Base-by-base conservation (phyloP, 345 rosid species). In the Physaria fendleri region DNA sequence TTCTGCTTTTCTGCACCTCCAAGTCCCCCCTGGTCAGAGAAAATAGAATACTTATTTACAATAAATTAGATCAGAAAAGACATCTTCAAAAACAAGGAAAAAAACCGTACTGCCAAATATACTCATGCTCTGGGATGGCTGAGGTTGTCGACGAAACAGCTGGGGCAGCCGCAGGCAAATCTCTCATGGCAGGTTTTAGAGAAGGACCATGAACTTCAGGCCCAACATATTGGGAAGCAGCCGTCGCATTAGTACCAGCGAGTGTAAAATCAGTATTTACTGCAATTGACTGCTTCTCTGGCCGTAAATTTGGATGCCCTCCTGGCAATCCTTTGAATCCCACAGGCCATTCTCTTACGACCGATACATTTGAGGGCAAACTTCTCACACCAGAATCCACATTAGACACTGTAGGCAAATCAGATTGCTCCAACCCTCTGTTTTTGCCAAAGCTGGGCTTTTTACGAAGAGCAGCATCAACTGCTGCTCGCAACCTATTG, bases 51-150 rank as follows among this genome's bases (percentile, higher is more conserved):
- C 35, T 54, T 13, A 55, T 9, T 18, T 4, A 62, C 53, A 23
- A 39, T 17, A 20, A 63, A 58, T 38, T 25, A 45, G 46, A 7
- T 28, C 4, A 48, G 25, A 33, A 27, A 50, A 43, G 40, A 60
- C 15, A 62, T 38, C 47, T 29, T 55, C 48, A 37, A n/a, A 38
- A 29, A 43, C 9, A 56, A 33, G 57, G 56, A 28, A 41, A 48
- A 69, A 72, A 60, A 71, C 47, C 96, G 43, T 87, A 94, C 99
- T 81, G 93, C 99, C 99, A 94, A 28, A 87, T 78, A 72, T 68
- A 84, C 14, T 90, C 85, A 74, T 67, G 88, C 79, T 84, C 87
- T 25, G 99, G 97, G 59, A 94, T 76, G 54, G 81, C 79, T 35
- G 80, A 72, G 51, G 60, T 74, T 71, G 71, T 76, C 18, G 40